Base-by-base conservation (phyloP, 2,329 filamentous ascomycete species). In the Hypocreales sp. region DNA sequence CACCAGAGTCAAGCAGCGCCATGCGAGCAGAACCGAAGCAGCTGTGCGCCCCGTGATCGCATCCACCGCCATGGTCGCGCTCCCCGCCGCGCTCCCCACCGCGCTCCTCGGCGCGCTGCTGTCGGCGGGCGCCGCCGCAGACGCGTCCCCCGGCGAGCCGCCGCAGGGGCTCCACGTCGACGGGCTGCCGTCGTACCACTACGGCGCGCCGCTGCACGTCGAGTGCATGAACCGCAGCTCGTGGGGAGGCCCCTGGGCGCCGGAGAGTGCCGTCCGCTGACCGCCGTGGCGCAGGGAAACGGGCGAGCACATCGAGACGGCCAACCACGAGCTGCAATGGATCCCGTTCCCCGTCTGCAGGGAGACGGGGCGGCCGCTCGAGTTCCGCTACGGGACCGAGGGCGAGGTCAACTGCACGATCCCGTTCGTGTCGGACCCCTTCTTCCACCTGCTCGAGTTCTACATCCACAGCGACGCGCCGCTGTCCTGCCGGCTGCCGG, bases 391-490 rank as follows among this genome's bases (percentile, higher is more conserved):
- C 58, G 86, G 86, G 49, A 56, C 79, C 39, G 81, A 87, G 48
- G 58, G 56, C 55, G 84, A 92, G 48, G 56, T 82, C 40, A 87
- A 87, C 58, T 90, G 81, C 61, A 90, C 81, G 30, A 74, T 90
- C 42, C 61, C 77, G 46, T 67, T 80, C 55, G 64, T 87, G 42
- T 65, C 68, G 42, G 81, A 87, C 48, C 69, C 78, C 22, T 78
- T 86, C 63, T 90, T 83, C 63, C 81, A 90, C 55, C 68, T 87
- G 27, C 76, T 87, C 58, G 81, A 95, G 58, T 95, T 94, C 66
- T 95, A 95, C 65, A 77, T 95, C 51, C 90, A 95, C 64, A 84
- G 79, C 59, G 90, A 98, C 55, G 86, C 84, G 12, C 90, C 90
- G 8, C 65, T 95, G 26, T 75, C 83, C 29, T 98, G 90, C 55